Percentiles rank a stretch among this genome's conserved stretches.
Conservation (phyloP, 805 yeast genomes). For the Babjeviella inositovora region DNA sequence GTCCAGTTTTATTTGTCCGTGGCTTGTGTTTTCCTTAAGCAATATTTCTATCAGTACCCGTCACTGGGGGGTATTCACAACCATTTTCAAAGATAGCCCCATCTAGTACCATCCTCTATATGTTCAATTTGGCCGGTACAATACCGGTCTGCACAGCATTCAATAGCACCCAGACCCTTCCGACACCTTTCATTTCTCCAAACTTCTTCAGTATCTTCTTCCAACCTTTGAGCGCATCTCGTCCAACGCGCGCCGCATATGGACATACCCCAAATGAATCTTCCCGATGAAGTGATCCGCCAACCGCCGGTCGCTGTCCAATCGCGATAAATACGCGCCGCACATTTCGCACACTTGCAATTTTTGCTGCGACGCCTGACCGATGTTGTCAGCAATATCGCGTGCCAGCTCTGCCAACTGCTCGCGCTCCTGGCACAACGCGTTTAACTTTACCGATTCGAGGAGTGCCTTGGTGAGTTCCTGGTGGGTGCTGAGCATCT, state of each 20-base stretch:
- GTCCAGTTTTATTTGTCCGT: no score
- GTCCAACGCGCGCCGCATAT: conserved; percentile 44
- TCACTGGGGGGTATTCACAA: no score
- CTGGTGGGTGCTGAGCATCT: conserved; percentile 28
- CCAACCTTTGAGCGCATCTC: conserved; percentile 12
- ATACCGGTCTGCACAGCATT: no score
- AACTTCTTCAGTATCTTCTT: no score
- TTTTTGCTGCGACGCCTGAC: conserved; percentile 80
- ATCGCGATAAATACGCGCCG: conserved; percentile 73
- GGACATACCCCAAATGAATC: conserved; percentile 69
- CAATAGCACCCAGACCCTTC: no score
- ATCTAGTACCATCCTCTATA: no score
- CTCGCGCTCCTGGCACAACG: conserved; percentile 29
- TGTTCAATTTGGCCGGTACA: no score
- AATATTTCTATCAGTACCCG: no score
- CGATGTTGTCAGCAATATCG: conserved; percentile 50
- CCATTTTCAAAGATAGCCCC: no score
- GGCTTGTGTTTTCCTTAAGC: no score
- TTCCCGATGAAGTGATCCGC: conserved; percentile 88
- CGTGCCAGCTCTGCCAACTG: conserved; percentile 38
- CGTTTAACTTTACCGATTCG: conserved; percentile 29
- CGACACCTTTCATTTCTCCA: no score
- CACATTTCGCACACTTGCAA: conserved; percentile 82
- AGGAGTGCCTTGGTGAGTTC: conserved; percentile 32
- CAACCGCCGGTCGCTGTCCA: conserved; percentile 77